Evolutionary conservation across 2,329 filamentous ascomycete species (phyloP).

Genomic region (Aspergillus pseudoviridinutans): DNA sequence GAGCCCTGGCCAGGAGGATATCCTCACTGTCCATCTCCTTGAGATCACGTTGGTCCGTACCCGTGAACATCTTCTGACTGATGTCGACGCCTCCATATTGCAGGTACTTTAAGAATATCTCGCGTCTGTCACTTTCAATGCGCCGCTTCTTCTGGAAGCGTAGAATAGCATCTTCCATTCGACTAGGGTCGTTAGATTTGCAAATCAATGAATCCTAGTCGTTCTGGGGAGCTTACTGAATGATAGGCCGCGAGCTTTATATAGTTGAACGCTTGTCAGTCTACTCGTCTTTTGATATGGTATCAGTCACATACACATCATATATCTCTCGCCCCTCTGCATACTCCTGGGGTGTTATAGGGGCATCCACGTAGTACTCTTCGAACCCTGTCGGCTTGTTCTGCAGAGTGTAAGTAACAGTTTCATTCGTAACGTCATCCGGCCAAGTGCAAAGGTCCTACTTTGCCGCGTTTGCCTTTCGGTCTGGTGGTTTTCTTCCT

Average conservation of each 20-base stretch:
- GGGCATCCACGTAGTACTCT: conserved; percentile 76
- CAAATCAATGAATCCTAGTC: no score
- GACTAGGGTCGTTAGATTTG: conserved; percentile 45
- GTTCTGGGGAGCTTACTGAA: conserved; percentile 47
- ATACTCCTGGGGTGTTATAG: conserved; percentile 67
- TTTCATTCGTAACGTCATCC: not conserved
- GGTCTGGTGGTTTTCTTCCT: conserved; percentile 34
- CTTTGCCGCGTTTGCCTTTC: conserved; percentile 37
- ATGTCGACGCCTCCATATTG: conserved; percentile 75
- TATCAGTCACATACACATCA: conserved; percentile 47
- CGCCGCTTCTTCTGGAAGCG: conserved; percentile 75
- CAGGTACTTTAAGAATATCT: conserved; percentile 76
- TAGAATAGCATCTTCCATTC: conserved; percentile 80
- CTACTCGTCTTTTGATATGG: not conserved
- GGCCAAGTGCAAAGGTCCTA: not conserved
- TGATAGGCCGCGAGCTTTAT: conserved; percentile 46
- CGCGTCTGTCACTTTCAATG: conserved; percentile 58
- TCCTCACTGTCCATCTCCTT: conserved; percentile 60
- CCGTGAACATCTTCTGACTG: conserved; percentile 58
- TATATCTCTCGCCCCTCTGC: conserved; percentile 68
- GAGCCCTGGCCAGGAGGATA: conserved; percentile 60
- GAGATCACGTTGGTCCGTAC: conserved; percentile 60
- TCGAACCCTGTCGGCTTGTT: conserved; percentile 64
- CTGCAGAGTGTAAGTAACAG: conserved; percentile 20
- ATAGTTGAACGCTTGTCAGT: conserved; percentile 7